Conservation (phyloP, 2,329 filamentous ascomycete species). For the Penicillium paneum region DNA sequence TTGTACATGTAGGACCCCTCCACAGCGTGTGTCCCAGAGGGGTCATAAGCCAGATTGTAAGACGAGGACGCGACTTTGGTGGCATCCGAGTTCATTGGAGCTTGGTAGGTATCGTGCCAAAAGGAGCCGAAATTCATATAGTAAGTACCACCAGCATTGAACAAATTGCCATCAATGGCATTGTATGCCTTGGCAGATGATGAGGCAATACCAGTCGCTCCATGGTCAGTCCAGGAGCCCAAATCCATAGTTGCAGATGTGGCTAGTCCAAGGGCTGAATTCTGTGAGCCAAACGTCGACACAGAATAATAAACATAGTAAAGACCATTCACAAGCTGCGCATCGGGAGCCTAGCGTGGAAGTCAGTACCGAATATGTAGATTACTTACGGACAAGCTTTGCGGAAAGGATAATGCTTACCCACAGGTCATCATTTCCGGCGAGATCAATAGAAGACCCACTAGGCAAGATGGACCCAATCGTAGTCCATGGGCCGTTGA, state of each 20-base stretch:
- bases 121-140: conserved; percentile 65
- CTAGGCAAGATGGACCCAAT: conserved; percentile 46
- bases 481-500: conserved; percentile 52
- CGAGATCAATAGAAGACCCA: conserved; percentile 47
- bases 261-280: conserved; percentile 60
- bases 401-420: conserved; percentile 26
- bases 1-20: conserved; percentile 59
- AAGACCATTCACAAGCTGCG: conserved; percentile 53
- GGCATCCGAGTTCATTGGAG: conserved; percentile 45
- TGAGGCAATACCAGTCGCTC: conserved; percentile 37
- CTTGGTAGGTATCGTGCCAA: conserved; percentile 64
- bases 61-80: conserved; percentile 33
- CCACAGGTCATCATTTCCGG: conserved; percentile 51
- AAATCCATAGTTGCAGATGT: conserved; percentile 45
- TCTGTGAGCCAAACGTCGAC: conserved; percentile 59
- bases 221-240: conserved; percentile 35
- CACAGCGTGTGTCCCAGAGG: conserved; percentile 50
- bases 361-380: neutral
- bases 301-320: conserved; percentile 68
- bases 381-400: neutral
- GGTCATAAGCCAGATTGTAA: conserved; percentile 55
- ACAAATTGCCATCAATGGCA: conserved; percentile 59
- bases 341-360: conserved; percentile 58
- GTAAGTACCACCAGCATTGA: conserved; percentile 43
- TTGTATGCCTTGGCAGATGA: conserved; percentile 50